phyloP scores from a whole-genome alignment of 2,329 filamentous ascomycete species.

The Alternaria atra region DNA sequence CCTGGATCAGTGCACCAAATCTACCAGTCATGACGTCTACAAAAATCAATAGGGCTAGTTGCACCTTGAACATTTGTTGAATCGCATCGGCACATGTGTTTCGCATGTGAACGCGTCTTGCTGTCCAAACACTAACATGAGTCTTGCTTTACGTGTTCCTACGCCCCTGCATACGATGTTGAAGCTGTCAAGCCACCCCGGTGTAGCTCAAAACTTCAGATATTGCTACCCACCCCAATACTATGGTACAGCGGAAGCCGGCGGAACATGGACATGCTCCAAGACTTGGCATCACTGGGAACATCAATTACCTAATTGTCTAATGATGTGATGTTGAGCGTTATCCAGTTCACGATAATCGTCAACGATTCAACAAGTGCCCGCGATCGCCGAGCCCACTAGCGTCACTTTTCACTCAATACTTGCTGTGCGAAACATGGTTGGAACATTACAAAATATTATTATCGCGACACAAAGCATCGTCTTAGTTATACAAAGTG shows the following conservation, averaged over 20 bases:
- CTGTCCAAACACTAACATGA: neutral
- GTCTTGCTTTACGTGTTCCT: neutral
- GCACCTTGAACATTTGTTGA: neutral
- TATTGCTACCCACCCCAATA: neutral
- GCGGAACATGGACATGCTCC: neutral
- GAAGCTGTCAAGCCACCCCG: neutral
- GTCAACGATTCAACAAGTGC: neutral
- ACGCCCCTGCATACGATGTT: slow-evolving; percentile 1
- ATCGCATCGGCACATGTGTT: neutral
- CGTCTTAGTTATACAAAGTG: slow-evolving; percentile 23
- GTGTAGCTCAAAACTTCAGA: neutral
- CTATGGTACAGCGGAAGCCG: neutral
- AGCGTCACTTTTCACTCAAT: slow-evolving; percentile 5
- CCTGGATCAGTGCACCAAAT: slow-evolving; percentile 12
- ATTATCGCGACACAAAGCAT: neutral
- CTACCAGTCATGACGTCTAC: slow-evolving; percentile 27
- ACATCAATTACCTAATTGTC: neutral
- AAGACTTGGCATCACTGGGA: neutral
- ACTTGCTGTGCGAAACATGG: neutral
- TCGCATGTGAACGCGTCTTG: slow-evolving; percentile 10
- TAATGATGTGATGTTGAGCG: neutral
- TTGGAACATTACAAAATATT: neutral
- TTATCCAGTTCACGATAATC: neutral
- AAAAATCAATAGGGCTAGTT: slow-evolving; percentile 16
- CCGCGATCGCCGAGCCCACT: slow-evolving; percentile 1